A percentile compares a stretch with the other conserved stretches of the same genome.
Conservation (phyloP, 768 basidiomycete species). For the Leccinum rimulosum region DNA sequence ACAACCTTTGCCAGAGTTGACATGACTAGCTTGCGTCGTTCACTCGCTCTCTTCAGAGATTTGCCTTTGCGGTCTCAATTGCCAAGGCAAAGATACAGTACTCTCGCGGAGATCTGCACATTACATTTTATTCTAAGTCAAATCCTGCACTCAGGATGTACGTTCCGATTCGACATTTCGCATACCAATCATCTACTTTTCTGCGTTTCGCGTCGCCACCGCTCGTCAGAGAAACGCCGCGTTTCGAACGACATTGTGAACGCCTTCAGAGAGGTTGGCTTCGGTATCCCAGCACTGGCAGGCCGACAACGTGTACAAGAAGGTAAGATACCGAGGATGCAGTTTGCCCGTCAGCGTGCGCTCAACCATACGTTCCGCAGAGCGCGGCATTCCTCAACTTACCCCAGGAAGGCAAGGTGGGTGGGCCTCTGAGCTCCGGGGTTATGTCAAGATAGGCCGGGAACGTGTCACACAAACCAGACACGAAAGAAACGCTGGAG, state of each 20-base stretch:
- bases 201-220: slow-evolving; percentile 55
- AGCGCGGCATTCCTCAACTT: slow-evolving; percentile 75
- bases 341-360: neutral
- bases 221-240: slow-evolving; percentile 53
- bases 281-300: slow-evolving; percentile 62
- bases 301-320: slow-evolving; percentile 58
- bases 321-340: slow-evolving; percentile 44
- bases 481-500: slow-evolving; percentile 85
- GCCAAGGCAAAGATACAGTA: slow-evolving; percentile 18
- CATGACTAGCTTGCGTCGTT: slow-evolving; percentile 17
- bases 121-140: neutral
- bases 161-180: slow-evolving; percentile 43
- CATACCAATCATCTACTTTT: slow-evolving; percentile 80
- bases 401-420: slow-evolving; percentile 59
- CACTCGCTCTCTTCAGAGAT: slow-evolving; percentile 9
- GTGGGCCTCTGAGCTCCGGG: slow-evolving; percentile 38
- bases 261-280: slow-evolving; percentile 79
- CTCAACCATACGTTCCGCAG: slow-evolving; percentile 37
- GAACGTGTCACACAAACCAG: slow-evolving; percentile 82
- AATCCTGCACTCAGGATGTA: slow-evolving; percentile 27
- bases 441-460: slow-evolving; percentile 77
- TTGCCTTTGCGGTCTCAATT: slow-evolving; percentile 1
- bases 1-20: too few relatives aligned
- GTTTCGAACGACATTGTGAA: slow-evolving; percentile 67
- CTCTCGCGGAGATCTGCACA: slow-evolving; percentile 25